Evolutionary conservation across 176 grass and related monocot genomes (phyloP), one percentile per base, ranked within the genome.

Genomic region (Aegilops longissima): DNA sequence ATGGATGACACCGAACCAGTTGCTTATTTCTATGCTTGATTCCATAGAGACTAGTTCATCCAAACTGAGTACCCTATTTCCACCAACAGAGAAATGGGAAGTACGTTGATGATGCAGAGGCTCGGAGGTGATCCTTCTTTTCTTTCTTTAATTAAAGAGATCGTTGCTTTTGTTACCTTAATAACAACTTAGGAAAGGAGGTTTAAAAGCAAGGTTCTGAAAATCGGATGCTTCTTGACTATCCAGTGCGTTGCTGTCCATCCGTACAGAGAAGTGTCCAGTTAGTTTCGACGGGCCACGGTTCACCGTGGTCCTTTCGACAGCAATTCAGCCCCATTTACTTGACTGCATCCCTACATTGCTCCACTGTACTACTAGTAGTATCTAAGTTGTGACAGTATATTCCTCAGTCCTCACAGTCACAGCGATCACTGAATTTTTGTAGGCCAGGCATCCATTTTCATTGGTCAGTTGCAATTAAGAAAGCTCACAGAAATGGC

Each of bases 1-100:
- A 88, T 84, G 85, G 69, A 51, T 42, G 85, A 5, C 81, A 91
- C 16, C 61, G 61, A 80, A 80, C 18, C 25, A 27, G 31, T 66
- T 76, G 23, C 5, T 9, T 40, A 6, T 86, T 29, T 87, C 25
- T 80, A 34, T 56, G 31, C 5, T 77, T 34, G 17, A 65, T 83
- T 86, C 62, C n/a, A 25, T 11, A 78, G 31, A 23, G 1, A 14
- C 12, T 13, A 12, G 38, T 34, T 24, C 77, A 7, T 79, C 12
- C 10, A 23, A 3, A 16, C 5, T 14, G 47, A 49, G 65, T 35
- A 71, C 6, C 11, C 24, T 73, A 24, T 25, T 25, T 45, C n/a
- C 5, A 44, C 10, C 44, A 45, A 45, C 45, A 47, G 45, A 47
- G 45, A 47, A 47, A 47, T 47, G 45, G 45, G 4, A 47, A 47